Evolutionary conservation across 1,284 basidiomycete species (phyloP), one percentile per base, ranked within the genome.

Genomic region (Sanghuangporus baumii): DNA sequence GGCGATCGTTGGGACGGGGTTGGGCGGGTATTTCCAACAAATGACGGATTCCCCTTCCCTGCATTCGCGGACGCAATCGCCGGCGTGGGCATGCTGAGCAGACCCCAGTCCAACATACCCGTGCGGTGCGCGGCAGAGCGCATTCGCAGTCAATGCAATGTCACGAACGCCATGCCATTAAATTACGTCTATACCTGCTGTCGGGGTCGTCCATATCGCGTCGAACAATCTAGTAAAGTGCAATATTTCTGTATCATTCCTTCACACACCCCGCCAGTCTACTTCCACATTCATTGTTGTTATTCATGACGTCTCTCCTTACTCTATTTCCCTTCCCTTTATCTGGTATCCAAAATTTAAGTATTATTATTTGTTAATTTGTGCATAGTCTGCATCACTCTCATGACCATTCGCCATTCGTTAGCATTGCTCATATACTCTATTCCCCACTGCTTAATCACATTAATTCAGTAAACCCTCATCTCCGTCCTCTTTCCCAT

Each of bases 351-450:
- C 36, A 20, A 47, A 52, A 38, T 47, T 41, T 55, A 55, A 26
- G 47, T 63, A 63, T 63, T 54, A 43, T 63, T 63, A 63, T 63
- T 63, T 31, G n/a, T 18, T 57, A 62, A 57, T 51, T 58, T 63
- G 57, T 63, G 16, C 56, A 59, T 63, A 63, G 41, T 55, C 50
- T 20, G n/a, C 52, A 18, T 52, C 12, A n/a, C 26, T 58, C 57
- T 58, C 31, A 54, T 18, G 52, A n/a, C 37, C 36, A 46, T 37
- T 54, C 26, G 31, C 16, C 52, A 36, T 34, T 54, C 52, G 16
- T 54, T 54, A 54, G 16, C 14, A 4, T 6, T 9, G 11, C 31
- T 52, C 31, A 14, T 12, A 9, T 54, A 54, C 8, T 16, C 16
- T 54, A 54, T 54, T 54, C 31, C 20, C 52, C 26, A 54, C 36